Evolutionary conservation across 1,284 basidiomycete genomes (phyloP).

Genomic region (Ganoderma leucocontextum): DNA sequence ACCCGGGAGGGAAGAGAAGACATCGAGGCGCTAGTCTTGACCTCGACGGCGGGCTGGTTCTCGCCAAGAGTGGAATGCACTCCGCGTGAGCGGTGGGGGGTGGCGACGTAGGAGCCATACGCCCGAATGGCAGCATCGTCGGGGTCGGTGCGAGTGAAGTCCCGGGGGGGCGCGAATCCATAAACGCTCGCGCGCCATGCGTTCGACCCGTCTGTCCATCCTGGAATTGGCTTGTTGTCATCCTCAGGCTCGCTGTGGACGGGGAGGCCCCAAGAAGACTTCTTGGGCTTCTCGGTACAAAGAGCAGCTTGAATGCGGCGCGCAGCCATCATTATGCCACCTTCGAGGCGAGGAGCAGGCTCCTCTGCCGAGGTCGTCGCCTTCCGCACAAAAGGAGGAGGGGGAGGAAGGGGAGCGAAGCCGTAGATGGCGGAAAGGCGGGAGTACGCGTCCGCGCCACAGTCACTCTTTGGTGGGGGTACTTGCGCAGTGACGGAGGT

Average conservation of each 20-base stretch:
- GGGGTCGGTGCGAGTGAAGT: constrained; percentile 37
- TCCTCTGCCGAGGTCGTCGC: constrained; percentile 40
- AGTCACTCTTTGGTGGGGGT: constrained; percentile 42
- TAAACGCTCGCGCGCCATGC: constrained; percentile 73
- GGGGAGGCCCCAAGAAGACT: constrained; percentile 33
- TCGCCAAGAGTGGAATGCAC: constrained; percentile 57
- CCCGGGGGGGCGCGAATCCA: constrained; percentile 47
- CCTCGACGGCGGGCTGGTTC: constrained; percentile 39
- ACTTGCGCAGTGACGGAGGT: constrained; percentile 36
- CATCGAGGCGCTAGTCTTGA: constrained; percentile 33
- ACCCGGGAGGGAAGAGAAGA: constrained; percentile 26
- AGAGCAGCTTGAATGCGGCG: constrained; percentile 60
- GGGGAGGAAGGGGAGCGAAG: constrained; percentile 62
- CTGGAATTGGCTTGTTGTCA: constrained; percentile 56
- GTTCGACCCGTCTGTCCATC: constrained; percentile 73
- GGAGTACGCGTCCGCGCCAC: constrained; percentile 48
- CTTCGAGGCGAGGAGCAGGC: constrained; percentile 48
- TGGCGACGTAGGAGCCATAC: constrained; percentile 56
- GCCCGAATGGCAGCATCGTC: constrained; percentile 41
- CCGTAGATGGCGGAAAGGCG: constrained; percentile 61
- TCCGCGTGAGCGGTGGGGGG: constrained; percentile 54
- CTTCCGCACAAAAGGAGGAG: constrained; percentile 49
- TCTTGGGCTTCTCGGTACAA: constrained; percentile 49
- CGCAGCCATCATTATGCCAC: constrained; percentile 75
- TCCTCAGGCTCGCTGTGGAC: constrained; percentile 32